These are phyloP conservation scores for Rhypophila decipiens DNA, from an alignment of 495 filamentous ascomycete genomes.

Conservation along the genomic window DNA sequence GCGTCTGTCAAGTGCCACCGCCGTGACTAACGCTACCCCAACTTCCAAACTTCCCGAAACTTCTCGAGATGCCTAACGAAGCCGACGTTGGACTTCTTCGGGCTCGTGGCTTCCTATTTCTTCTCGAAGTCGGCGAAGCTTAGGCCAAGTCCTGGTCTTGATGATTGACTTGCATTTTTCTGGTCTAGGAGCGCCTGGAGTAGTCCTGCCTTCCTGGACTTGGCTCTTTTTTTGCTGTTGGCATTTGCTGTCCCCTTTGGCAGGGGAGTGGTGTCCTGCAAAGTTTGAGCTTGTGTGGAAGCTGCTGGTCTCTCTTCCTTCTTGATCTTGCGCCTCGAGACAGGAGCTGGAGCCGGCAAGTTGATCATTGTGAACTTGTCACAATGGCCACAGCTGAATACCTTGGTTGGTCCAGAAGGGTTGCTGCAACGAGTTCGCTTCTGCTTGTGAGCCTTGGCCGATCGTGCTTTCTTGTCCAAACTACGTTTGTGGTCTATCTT, in stretches of 20 bases:
- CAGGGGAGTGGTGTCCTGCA: neutral
- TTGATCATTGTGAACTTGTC: conserved; percentile 30
- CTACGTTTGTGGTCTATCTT: conserved; percentile 26
- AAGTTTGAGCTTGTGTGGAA: neutral
- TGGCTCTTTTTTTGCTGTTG: conserved; percentile 49
- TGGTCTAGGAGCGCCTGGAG: conserved; percentile 45
- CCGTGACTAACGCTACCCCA: neutral
- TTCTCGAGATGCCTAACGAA: conserved; percentile 5
- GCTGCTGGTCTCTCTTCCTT: neutral
- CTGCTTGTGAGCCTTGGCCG: conserved; percentile 2
- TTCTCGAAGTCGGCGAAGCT: conserved; percentile 49
- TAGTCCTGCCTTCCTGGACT: conserved; percentile 48
- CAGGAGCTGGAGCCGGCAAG: conserved; percentile 23
- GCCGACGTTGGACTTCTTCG: neutral
- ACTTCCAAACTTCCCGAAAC: conserved; percentile 22
- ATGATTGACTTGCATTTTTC: conserved; percentile 26
- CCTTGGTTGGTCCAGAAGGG: conserved; percentile 19
- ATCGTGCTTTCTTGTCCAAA: conserved; percentile 6
- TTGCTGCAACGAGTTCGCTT: neutral
- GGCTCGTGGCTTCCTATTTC: conserved; percentile 21
- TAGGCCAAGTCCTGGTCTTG: conserved; percentile 35
- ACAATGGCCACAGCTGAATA: conserved; percentile 42
- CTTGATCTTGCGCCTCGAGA: conserved; percentile 20
- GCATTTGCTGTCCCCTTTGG: conserved; percentile 31
- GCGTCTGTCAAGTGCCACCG: neutral